Percentiles rank a stretch among this genome's conserved stretches.
These are phyloP conservation scores for Bacterosira constricta DNA, from an alignment of 108 stramenopile genomes.

Conservation along the genomic window DNA sequence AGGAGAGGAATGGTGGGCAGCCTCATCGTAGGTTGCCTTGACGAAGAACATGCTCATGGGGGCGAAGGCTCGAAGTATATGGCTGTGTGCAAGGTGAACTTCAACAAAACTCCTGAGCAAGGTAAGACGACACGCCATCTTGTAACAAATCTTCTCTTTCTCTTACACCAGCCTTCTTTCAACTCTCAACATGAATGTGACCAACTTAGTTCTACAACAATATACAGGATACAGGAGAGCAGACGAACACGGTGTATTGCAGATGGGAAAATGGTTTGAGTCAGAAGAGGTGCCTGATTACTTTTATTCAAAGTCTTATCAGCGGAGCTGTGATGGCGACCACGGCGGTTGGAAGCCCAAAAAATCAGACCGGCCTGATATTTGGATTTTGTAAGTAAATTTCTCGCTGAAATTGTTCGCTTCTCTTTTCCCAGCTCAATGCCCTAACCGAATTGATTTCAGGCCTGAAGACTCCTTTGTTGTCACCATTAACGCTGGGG, in stretches of 20 bases:
- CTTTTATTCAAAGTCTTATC: conserved; percentile 65
- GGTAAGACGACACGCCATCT: conserved; percentile 16
- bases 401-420: not conserved
- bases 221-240: conserved; percentile 58
- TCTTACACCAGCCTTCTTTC: not conserved
- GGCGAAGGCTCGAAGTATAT: conserved; percentile 49
- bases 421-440: conserved; percentile 52
- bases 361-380: conserved; percentile 41
- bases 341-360: conserved; percentile 64
- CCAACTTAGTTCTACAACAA: conserved; percentile 35
- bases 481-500: conserved; percentile 72
- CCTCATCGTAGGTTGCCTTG: conserved; percentile 68
- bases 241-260: conserved; percentile 36
- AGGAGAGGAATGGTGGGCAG: conserved; percentile 51
- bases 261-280: conserved; percentile 71
- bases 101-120: conserved; percentile 5
- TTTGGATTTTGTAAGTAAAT: too few species aligned
- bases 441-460: too few species aligned
- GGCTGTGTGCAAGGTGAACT: conserved; percentile 64
- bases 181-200: not conserved
- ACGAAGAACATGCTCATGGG: conserved; percentile 47
- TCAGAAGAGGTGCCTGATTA: conserved; percentile 63
- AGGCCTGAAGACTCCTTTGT: conserved; percentile 81
- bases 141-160: not conserved
- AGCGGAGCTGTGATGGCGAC: conserved; percentile 50